These are phyloP conservation scores for Blastobotrys aristatus DNA, from an alignment of 1,139 yeast genomes.

Conservation along the genomic window DNA sequence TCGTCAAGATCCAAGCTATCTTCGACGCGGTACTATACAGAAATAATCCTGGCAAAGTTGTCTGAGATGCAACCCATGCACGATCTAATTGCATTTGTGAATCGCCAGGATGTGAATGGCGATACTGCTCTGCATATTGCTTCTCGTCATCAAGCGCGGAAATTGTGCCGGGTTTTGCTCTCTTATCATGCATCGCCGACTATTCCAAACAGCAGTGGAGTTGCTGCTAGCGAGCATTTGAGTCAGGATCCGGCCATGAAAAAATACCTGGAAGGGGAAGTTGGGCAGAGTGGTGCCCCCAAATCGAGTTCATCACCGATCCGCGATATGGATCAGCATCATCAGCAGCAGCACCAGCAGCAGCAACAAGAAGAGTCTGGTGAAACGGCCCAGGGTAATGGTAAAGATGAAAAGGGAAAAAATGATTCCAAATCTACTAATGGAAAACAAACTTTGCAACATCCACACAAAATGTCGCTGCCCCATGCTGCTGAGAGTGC, in stretches of 20 bases:
- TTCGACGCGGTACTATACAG: constrained; percentile 78
- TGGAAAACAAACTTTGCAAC: neutral
- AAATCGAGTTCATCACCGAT: constrained; percentile 28
- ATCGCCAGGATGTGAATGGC: constrained; percentile 77
- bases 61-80: constrained; percentile 54
- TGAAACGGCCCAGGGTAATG: neutral
- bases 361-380: neutral
- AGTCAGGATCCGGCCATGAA: constrained; percentile 40
- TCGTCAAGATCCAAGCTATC: constrained; percentile 57
- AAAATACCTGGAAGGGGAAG: constrained; percentile 17
- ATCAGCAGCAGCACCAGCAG: constrained; percentile 6
- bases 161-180: constrained; percentile 66
- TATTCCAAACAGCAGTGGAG: constrained; percentile 64
- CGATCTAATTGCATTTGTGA: constrained; percentile 51
- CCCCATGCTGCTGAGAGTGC: constrained; percentile 45
- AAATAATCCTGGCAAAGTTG: constrained; percentile 64
- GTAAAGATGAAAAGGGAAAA: neutral
- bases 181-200: constrained; percentile 70
- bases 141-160: constrained; percentile 67
- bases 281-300: constrained; percentile 7
- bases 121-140: constrained; percentile 86
- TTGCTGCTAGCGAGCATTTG: constrained; percentile 70
- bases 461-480: constrained; percentile 4
- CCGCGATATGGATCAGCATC: neutral
- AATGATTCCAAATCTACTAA: neutral